Evolutionary conservation across 495 filamentous ascomycete genomes (phyloP), one percentile per base, ranked within the genome.

Genomic region (Podospora pseudoanserina): DNA sequence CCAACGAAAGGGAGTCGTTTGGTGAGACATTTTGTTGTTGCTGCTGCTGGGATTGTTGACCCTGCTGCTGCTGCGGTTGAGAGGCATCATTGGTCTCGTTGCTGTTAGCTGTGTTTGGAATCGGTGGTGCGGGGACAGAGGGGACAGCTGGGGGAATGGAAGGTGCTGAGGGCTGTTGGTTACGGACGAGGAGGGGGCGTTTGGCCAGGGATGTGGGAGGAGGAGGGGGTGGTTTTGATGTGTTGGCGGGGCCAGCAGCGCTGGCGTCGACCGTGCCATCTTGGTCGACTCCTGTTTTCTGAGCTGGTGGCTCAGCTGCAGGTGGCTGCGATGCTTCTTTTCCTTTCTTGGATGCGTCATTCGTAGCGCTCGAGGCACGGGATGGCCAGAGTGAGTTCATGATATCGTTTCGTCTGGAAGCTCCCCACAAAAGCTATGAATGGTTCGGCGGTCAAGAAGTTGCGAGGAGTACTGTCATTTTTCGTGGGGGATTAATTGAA

Each of bases 1-100:
- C 85, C 58, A 97, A 81, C 61, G 91, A 96, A 59, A 96, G 83
- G 18, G 92, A 97, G 76, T 95, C 92, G 26, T 87, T 81, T 3
- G 86, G 61, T 83, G 76, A 27, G 59, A 58, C 57, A 73, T 60
- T 20, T 73, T 61, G 53, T 26, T 60, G 28, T 65, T 64, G 30
- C 60, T 62, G 70, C 30, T 20, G 56, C 32, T 57, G 28, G 18
- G 20, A 56, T 28, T 54, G 58, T 27, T 62, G 23, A 9, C 30
- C 9, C 15, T 49, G 49, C n/a, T 49, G 68, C 28, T 64, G 65
- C 49, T 28, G 59, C 53, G 56, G 64, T 58, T 55, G 54, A 39
- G 39, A 61, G 65, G n/a, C 34, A 34, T 56, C 53, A 54, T 54
- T 65, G 32, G 32, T 65, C 26, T 61, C 34, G 54, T 27, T 63